Evolutionary conservation across 2,329 filamentous ascomycete species (phyloP).

Genomic region (Scleromitrula shiraiana): DNA sequence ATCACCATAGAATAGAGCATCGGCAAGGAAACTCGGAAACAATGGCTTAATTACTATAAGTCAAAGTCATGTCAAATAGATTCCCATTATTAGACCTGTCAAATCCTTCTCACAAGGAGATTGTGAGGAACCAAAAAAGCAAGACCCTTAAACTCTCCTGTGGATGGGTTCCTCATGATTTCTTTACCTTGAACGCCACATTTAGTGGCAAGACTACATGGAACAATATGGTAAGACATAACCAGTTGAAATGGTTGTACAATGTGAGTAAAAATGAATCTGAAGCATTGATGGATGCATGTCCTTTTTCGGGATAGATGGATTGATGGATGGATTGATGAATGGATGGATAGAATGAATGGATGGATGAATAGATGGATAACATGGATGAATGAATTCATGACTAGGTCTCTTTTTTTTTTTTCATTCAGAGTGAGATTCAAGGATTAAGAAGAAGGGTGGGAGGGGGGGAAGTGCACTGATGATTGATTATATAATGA

Average conservation of each 20-base stretch:
- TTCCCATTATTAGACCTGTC: not conserved
- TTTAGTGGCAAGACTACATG: not conserved
- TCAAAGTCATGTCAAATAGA: not conserved
- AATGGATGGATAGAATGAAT: not conserved
- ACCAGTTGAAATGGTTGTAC: constrained; percentile 8
- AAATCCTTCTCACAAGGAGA: not conserved
- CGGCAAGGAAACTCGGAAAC: constrained; percentile 5
- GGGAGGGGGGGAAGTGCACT: too few species aligned
- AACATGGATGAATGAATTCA: too few species aligned
- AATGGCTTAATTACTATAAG: constrained; percentile 1
- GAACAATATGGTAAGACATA: not conserved
- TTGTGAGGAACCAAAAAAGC: too few species aligned
- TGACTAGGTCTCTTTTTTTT: too few species aligned
- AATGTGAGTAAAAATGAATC: not conserved
- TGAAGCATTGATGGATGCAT: constrained; percentile 6
- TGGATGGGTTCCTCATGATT: too few species aligned
- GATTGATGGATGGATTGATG: not conserved
- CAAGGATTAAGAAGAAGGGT: too few species aligned
- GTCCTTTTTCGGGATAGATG: not conserved
- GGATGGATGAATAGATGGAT: not conserved
- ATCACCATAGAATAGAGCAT: not conserved
- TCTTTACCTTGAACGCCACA: not conserved
- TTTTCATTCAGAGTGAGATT: too few species aligned
- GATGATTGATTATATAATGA: too few species aligned
- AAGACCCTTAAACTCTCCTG: too few species aligned